Evolutionary conservation across 306 rosid genomes (phyloP), one percentile per base, ranked within the genome.

Genomic region (Malus orientalis): DNA sequence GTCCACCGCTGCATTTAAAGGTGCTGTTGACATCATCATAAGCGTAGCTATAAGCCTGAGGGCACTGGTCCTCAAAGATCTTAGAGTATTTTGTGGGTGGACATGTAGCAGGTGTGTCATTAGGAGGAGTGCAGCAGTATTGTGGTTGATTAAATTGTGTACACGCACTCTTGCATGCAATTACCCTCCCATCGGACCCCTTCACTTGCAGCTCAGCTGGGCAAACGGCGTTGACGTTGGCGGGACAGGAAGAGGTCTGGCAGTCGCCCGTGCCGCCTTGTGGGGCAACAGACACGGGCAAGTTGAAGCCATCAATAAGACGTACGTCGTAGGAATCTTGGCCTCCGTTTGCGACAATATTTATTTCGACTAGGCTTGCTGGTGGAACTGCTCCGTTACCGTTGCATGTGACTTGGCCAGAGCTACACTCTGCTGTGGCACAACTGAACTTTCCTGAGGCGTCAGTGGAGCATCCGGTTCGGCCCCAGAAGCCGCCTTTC

Each of bases 1-100:
- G 82, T 1, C 87, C 75, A 6, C 54, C 82, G 3, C 14, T 16
- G 59, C 98, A 93, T 0, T 90, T 87, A 67, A 93, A 90, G 2
- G 87, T 80, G 75, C 87, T 74, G 2, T 0, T 84, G 22, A 69
- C 71, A 13, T 88, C 95, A 47, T 93, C 98, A 12, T 65, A 86
- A 45, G 98, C 89, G 13, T 91, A 89, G 71, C 89, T 87, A 69
- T 88, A 89, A 54, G 96, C 98, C 20, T 72, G 86, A 15, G 93
- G 96, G 9, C 98, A 93, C 33, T 85, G 84, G 0, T 74, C 1
- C 84, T 88, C 19, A 19, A 91, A 93, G 18, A 89, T 19, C 69
- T 1, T 0, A 0, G 98, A 85, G 62, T 84, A 93, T 0, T 69
- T 3, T 0, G 91, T 81, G 4, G 96, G 91, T 0, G 81, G 83